Percentiles rank a stretch among this genome's conserved stretches.
phyloP scores from a whole-genome alignment of 208 protist genomes.

The Leishmania braziliensis region DNA sequence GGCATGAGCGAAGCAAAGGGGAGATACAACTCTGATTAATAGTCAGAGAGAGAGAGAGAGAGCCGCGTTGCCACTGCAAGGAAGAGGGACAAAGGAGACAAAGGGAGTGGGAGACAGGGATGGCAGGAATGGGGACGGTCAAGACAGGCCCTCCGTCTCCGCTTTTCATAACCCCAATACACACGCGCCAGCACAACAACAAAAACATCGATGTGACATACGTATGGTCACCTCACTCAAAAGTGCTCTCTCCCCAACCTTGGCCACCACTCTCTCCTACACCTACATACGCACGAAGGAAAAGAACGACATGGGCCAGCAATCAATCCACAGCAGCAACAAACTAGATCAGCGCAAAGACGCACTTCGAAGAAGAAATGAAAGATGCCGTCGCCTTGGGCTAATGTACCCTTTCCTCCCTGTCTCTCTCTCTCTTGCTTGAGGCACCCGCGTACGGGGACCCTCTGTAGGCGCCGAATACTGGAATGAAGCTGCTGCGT shows the following conservation, averaged over 20 bases:
- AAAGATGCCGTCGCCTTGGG: background rate
- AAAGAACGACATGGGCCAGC: background rate
- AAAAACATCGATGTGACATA: background rate
- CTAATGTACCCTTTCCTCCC: background rate
- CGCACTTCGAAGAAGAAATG: background rate
- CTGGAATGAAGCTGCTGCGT: background rate
- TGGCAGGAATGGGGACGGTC: background rate
- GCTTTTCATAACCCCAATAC: background rate
- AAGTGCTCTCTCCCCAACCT: background rate
- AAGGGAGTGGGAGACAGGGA: background rate
- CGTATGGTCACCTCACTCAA: background rate
- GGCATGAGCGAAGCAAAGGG: background rate
- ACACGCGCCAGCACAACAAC: background rate
- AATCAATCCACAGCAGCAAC: background rate
- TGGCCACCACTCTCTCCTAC: background rate
- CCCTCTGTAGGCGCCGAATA: background rate
- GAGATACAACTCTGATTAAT: background rate
- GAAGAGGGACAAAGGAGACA: background rate
- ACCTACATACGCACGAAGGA: background rate
- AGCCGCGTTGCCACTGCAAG: background rate
- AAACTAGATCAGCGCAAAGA: background rate
- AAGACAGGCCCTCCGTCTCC: background rate
- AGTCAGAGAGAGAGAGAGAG: background rate
- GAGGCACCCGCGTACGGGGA: background rate
- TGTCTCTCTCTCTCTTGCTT: background rate